A percentile compares a stretch with the other conserved stretches of the same genome.
Evolutionary conservation across 257 asterid species (phyloP).

Genomic region (Leonotis leonurus): DNA sequence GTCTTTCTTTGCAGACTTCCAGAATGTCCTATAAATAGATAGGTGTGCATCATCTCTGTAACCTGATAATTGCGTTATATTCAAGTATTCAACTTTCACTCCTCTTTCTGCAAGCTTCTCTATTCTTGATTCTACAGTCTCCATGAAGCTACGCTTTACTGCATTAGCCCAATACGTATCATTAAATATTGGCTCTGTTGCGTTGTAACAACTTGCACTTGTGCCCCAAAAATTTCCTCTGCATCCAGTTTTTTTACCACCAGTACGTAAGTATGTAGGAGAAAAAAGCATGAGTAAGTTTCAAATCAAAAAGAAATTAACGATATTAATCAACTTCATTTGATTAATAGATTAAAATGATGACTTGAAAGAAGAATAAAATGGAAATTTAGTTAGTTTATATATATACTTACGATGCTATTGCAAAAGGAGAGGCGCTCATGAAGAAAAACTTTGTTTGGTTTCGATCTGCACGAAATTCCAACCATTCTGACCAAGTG

Average conservation of each 20-base stretch:
- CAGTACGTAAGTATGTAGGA: too few relatives aligned
- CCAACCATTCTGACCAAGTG: conserved; percentile 59
- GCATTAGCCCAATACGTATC: conserved; percentile 35
- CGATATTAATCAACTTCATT: too few relatives aligned
- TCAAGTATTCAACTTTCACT: conserved; percentile 34
- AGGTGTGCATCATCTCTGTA: conserved; percentile 57
- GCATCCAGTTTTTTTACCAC: too few relatives aligned
- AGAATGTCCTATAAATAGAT: conserved; percentile 33
- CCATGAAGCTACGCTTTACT: conserved; percentile 36
- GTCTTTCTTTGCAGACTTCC: conserved; percentile 12
- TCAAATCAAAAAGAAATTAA: too few relatives aligned
- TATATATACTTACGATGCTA: conserved; percentile 23
- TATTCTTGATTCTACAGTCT: conserved; percentile 35
- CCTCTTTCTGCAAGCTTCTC: conserved; percentile 31
- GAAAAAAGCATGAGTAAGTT: too few relatives aligned
- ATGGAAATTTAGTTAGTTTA: too few relatives aligned
- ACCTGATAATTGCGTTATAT: conserved; percentile 52
- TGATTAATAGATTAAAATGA: too few relatives aligned
- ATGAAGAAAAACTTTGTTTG: conserved; percentile 44
- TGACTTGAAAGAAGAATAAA: too few relatives aligned
- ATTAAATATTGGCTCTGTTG: conserved; percentile 35
- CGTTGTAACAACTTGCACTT: conserved; percentile 30
- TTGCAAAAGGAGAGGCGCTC: conserved; percentile 44
- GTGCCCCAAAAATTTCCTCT: conserved; percentile 41
- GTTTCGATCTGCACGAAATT: conserved; percentile 33